Evolutionary conservation across 2,329 filamentous ascomycete species (phyloP).

Genomic region (Aspergillus versicolor): DNA sequence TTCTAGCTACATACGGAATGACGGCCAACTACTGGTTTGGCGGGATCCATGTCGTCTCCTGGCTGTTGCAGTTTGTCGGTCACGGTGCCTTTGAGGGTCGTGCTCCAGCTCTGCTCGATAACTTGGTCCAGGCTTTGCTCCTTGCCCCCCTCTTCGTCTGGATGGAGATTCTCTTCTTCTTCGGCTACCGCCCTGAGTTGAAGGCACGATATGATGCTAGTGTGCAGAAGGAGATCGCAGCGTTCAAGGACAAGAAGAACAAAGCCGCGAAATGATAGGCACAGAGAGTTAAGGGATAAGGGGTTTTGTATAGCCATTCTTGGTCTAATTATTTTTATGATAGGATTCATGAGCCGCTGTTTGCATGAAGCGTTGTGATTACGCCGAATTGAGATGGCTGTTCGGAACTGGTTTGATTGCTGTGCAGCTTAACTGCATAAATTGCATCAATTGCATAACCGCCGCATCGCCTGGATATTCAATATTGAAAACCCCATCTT

Average conservation of each 20-base stretch:
- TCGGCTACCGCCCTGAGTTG: slow-evolving; percentile 87
- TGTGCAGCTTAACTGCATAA: neutral
- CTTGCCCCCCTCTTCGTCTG: slow-evolving; percentile 95
- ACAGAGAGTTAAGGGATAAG: neutral
- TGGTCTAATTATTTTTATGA: neutral
- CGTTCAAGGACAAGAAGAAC: slow-evolving; percentile 62
- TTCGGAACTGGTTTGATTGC: neutral
- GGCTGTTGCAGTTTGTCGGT: slow-evolving; percentile 88
- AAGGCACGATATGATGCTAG: slow-evolving; percentile 75
- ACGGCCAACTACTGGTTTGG: slow-evolving; percentile 65
- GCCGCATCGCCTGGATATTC: neutral
- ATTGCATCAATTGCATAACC: neutral
- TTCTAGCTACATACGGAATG: slow-evolving; percentile 63
- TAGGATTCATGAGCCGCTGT: neutral
- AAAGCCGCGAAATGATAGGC: slow-evolving; percentile 21
- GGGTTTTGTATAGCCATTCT: neutral
- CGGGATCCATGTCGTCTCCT: slow-evolving; percentile 69
- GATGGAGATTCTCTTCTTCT: slow-evolving; percentile 86
- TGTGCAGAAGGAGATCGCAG: slow-evolving; percentile 73
- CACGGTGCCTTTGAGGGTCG: slow-evolving; percentile 87
- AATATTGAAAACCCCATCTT: neutral
- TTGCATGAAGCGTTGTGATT: neutral
- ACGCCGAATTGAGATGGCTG: no score
- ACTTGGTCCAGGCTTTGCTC: slow-evolving; percentile 86
- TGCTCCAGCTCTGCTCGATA: slow-evolving; percentile 86